phyloP scores from a whole-genome alignment of 768 basidiomycete species.

The Rhizopogon rudus region DNA sequence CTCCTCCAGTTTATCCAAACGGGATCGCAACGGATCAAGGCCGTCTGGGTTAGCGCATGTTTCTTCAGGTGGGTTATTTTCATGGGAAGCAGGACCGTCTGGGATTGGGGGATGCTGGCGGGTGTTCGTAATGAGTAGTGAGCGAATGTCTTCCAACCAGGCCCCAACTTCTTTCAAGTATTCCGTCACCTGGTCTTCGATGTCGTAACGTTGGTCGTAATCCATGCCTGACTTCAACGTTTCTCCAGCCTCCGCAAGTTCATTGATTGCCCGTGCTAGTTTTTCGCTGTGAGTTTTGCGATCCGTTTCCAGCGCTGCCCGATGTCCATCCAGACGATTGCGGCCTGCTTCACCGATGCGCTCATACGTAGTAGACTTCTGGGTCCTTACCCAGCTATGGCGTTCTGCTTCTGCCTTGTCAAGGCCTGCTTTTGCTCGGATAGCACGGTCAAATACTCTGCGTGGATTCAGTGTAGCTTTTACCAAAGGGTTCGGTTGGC shows the following conservation, averaged over 20 bases:
- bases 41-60: background rate
- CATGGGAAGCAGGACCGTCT: background rate
- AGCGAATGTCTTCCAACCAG: conserved; percentile 19
- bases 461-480: background rate
- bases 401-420: conserved; percentile 24
- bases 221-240: conserved; percentile 17
- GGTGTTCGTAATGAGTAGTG: conserved; percentile 17
- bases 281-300: conserved; percentile 18
- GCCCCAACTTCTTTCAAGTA: conserved; percentile 22
- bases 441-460: conserved; percentile 26
- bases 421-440: conserved; percentile 21
- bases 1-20: conserved; percentile 20
- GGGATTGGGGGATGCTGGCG: conserved; percentile 3
- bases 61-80: background rate
- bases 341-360: conserved; percentile 27
- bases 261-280: conserved; percentile 17
- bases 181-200: conserved; percentile 12
- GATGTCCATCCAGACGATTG: conserved; percentile 22
- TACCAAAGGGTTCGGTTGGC: background rate
- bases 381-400: conserved; percentile 23
- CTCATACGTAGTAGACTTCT: conserved; percentile 23
- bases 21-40: conserved; percentile 9
- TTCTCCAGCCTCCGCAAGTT: conserved; percentile 20
- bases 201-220: conserved; percentile 22
- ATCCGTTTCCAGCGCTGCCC: conserved; percentile 22